Base-by-base conservation (phyloP, 2,329 filamentous ascomycete species). In the Curvularia hawaiiensis region DNA sequence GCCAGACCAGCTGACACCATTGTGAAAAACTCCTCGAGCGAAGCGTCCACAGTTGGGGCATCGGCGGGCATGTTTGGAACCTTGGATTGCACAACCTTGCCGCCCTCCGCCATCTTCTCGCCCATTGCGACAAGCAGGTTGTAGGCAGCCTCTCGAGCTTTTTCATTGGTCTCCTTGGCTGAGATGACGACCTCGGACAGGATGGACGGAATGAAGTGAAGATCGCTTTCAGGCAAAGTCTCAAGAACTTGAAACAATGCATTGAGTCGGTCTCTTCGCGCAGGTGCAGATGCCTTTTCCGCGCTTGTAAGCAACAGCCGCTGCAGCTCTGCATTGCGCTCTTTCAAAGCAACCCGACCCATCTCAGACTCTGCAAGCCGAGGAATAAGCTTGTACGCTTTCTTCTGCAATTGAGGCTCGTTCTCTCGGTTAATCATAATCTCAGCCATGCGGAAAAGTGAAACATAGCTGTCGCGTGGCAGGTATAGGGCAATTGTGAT, bases 1-100 rank as follows among this genome's bases (percentile, higher is more conserved):
- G 94, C 95, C 52, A 99, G 85, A 79, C 95, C 95, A 48, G 95
- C 95, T 65, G 91, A 96, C 30, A 98, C 90, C 95, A 99, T 99
- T 54, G 94, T 97, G 80, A 98, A 91, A 79, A 92, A 98, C 77
- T 98, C 95, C 70, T 98, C 94, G 38, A 99, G 85, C 41, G 85
- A 93, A 20, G 95, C 94, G 3, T 85, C 82, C 4, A 89, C 92
- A 31, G 88, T 82, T 2, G 91, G 89, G 0, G 92, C 90, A 74
- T 96, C 88, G 47, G 85, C 80, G 3, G 91, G 85, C 92, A 98
- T 97, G 74, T 94, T 88, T 2, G 91, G 85, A 3, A 97, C 90
- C 73, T 94, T 91, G 66, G 86, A 88, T 76, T 96, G 96, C 68
- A 94, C 85, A 61, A 99, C 95, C 49, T 84, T 82, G 38, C 88